These are phyloP conservation scores for Metschnikowia vanudenii DNA, from an alignment of 805 yeast genomes.

Conservation along the genomic window DNA sequence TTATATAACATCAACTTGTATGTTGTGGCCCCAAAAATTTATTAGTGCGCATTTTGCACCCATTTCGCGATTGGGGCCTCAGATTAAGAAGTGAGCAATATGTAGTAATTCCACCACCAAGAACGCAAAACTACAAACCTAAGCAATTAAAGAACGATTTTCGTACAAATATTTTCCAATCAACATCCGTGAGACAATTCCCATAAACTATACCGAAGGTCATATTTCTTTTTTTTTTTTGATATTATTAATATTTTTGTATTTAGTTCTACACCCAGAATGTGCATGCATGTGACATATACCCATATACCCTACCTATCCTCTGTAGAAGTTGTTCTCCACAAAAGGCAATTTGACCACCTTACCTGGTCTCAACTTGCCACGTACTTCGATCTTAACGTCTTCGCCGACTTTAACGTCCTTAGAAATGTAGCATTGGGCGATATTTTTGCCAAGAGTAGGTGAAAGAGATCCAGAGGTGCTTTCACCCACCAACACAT, in stretches of 20 bases:
- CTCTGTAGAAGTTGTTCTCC: conserved; percentile 65
- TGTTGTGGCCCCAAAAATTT: not conserved
- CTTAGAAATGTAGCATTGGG: conserved; percentile 84
- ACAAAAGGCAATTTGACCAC: conserved; percentile 87
- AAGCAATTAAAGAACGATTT: too few species aligned
- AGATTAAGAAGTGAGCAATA: too few species aligned
- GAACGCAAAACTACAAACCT: too few species aligned
- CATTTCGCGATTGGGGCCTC: not conserved
- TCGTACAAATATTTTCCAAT: too few species aligned
- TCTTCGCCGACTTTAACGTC: conserved; percentile 72
- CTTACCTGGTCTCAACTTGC: conserved; percentile 71
- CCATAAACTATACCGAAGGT: too few species aligned
- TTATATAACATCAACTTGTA: too few species aligned
- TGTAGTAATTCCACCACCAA: too few species aligned
- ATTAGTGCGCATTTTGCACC: conserved; percentile 6
- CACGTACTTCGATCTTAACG: conserved; percentile 75
- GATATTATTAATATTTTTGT: too few species aligned
- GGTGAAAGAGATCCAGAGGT: conserved; percentile 63
- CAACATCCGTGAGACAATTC: too few species aligned
- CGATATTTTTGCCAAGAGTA: conserved; percentile 72
- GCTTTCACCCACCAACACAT: conserved; percentile 53
- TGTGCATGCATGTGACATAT: too few species aligned
- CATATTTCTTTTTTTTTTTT: too few species aligned
- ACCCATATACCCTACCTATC: conserved; percentile 11
- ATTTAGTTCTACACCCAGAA: too few species aligned